These are phyloP conservation scores for Fraxinus cuspidata DNA, from an alignment of 257 asterid species.

Conservation along the genomic window DNA sequence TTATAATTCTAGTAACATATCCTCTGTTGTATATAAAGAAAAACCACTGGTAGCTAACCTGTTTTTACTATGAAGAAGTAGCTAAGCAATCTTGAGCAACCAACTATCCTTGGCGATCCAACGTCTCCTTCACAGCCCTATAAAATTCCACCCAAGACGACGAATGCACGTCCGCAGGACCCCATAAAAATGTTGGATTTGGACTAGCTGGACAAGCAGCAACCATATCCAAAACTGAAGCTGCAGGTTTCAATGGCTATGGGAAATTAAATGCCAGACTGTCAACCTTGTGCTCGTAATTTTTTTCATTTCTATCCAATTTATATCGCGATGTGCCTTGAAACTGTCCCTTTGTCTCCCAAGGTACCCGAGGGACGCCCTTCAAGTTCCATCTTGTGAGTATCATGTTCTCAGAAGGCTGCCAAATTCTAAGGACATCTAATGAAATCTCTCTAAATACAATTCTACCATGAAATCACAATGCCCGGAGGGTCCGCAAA, in stretches of 20 bases:
- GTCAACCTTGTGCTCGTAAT: conserved; percentile 90
- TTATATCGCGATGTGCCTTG: conserved; percentile 83
- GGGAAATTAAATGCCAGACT: conserved; percentile 79
- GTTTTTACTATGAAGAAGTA: conserved; percentile 46
- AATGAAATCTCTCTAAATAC: conserved; percentile 75
- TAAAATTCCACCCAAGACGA: conserved; percentile 66
- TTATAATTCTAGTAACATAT: too few species aligned
- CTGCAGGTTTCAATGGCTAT: conserved; percentile 60
- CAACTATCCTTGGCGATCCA: conserved; percentile 44
- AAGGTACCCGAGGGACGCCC: conserved; percentile 75
- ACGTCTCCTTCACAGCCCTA: conserved; percentile 54
- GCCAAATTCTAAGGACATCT: conserved; percentile 79
- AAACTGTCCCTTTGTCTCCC: conserved; percentile 85
- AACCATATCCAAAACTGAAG: conserved; percentile 72
- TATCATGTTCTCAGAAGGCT: conserved; percentile 75
- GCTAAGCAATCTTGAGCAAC: conserved; percentile 66
- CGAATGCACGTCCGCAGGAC: conserved; percentile 40
- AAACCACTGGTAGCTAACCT: not conserved
- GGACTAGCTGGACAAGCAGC: conserved; percentile 75
- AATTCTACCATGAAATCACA: conserved; percentile 79
- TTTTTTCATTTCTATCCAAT: conserved; percentile 72
- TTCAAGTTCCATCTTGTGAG: conserved; percentile 72
- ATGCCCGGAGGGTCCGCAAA: conserved; percentile 90
- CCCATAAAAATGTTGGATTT: conserved; percentile 62
- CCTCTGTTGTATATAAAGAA: not conserved